Evolutionary conservation across 495 filamentous ascomycete genomes (phyloP).

Genomic region (Lineolata rhizophorae): DNA sequence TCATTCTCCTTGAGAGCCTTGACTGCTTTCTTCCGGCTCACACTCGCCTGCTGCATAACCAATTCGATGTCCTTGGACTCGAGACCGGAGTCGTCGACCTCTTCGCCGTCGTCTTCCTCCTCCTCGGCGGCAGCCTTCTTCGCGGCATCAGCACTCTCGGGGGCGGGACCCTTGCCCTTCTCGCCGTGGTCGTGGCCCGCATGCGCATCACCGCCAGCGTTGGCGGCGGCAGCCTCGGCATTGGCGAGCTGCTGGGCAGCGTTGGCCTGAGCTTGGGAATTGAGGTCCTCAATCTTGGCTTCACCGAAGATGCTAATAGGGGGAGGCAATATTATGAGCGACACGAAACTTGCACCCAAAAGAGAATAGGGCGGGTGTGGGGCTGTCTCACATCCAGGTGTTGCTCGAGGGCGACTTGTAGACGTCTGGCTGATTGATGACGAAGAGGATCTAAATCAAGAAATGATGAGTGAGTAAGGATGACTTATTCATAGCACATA

Average conservation of each 20-base stretch:
- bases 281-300: conserved; percentile 99
- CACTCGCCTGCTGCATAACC: conserved; percentile 93
- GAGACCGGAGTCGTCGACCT: conserved; percentile 78
- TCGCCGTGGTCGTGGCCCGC: conserved; percentile 30
- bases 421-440: conserved; percentile 97
- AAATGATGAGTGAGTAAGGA: conserved; percentile 2
- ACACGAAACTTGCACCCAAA: not conserved
- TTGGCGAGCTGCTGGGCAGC: conserved; percentile 78
- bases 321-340: too few species aligned
- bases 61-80: conserved; percentile 98
- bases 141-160: conserved; percentile 34
- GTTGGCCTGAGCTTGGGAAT: conserved; percentile 85
- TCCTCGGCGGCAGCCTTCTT: conserved; percentile 56
- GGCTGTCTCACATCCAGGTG: conserved; percentile 99
- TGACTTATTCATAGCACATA: too few species aligned
- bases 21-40: conserved; percentile 93
- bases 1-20: conserved; percentile 98
- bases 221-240: conserved; percentile 33
- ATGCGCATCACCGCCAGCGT: conserved; percentile 35
- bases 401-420: conserved; percentile 97
- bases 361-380: too few species aligned
- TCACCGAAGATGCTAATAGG: conserved; percentile 86
- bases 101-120: conserved; percentile 88
- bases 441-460: conserved; percentile 68
- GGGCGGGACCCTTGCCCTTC: conserved; percentile 56